Evolutionary conservation across 176 grass and related monocot species (phyloP), one percentile per base, ranked within the genome.

Genomic region (Carex myosuroides): DNA sequence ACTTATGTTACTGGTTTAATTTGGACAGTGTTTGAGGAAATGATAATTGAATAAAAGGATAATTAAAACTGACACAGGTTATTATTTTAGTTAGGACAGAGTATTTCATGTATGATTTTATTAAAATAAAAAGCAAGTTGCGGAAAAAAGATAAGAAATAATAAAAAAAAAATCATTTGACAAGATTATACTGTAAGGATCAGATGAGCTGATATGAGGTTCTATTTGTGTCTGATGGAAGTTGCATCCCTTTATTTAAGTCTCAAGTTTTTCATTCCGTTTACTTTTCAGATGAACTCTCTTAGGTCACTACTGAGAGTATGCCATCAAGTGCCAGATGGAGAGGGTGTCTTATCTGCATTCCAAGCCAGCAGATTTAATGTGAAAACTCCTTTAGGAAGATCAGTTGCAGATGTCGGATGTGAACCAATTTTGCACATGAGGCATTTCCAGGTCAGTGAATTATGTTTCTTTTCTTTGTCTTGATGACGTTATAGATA

Each of bases 381-480:
- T 93, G 79, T 84, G 60, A 93, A 63, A 78, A 98, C 95, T 69
- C 89, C 95, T 84, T 81, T 87, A 82, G 95, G 95, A 89, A 94
- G 90, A 55, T 93, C 88, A 10, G 95, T 98, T 80, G 92, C 92
- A 8, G 95, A 93, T 58, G 82, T 98, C 86, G 95, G 95, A 29
- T 94, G 95, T 80, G 89, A 98, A 84, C 95, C 95, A 84, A 93
- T 98, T 90, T 89, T 98, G 82, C 92, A 98, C 83, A 98, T 98
- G 95, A 90, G 95, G 64, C 86, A 93, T 76, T 98, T 98, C 87
- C 95, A 98, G 95, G 95, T 98, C 35, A 64, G 83, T 79, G n/a
- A 13, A 68, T 61, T 21, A 77, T 29, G 79, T 88, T 53, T 76
- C 32, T 29, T 65, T 59, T 79, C 73, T 59, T 77, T 74, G 33